Conservation (phyloP, 306 rosid species). For the Datisca glomerata region DNA sequence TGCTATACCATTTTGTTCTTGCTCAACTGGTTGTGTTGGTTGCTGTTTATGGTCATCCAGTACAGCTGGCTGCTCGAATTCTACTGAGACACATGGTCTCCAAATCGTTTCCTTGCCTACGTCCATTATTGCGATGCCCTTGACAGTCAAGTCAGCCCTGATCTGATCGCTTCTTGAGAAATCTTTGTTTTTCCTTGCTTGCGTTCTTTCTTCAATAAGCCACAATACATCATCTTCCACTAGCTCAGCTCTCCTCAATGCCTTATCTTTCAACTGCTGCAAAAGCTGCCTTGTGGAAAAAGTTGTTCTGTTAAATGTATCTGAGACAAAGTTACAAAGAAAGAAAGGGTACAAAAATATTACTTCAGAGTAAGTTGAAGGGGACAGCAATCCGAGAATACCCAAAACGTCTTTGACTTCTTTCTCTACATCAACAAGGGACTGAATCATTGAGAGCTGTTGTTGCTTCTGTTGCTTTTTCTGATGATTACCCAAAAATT, state of each 20-base stretch:
- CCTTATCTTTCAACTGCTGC: constrained; percentile 66
- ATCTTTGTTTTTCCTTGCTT: constrained; percentile 70
- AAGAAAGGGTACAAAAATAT: not conserved
- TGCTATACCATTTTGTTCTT: not conserved
- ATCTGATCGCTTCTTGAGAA: constrained; percentile 60
- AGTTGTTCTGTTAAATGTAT: not conserved
- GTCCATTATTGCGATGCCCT: constrained; percentile 90
- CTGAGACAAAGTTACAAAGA: not conserved
- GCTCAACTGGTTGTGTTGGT: not conserved
- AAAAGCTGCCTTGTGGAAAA: constrained; percentile 39
- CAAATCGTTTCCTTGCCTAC: constrained; percentile 42
- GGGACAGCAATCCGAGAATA: constrained; percentile 49
- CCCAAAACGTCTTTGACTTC: constrained; percentile 41
- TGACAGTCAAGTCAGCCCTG: constrained; percentile 50
- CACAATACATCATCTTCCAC: constrained; percentile 53
- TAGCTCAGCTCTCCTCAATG: constrained; percentile 65
- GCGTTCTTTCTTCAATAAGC: constrained; percentile 55
- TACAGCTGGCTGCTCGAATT: constrained; percentile 1
- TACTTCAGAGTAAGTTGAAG: constrained; percentile 55
- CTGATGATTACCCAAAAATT: too few relatives aligned
- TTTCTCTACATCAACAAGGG: constrained; percentile 49
- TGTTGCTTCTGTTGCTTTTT: constrained; percentile 55
- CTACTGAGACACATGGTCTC: constrained; percentile 16
- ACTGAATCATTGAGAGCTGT: constrained; percentile 39
- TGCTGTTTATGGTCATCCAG: not conserved